phyloP scores from a whole-genome alignment of 2,329 filamentous ascomycete species.

The Venturia asperata region DNA sequence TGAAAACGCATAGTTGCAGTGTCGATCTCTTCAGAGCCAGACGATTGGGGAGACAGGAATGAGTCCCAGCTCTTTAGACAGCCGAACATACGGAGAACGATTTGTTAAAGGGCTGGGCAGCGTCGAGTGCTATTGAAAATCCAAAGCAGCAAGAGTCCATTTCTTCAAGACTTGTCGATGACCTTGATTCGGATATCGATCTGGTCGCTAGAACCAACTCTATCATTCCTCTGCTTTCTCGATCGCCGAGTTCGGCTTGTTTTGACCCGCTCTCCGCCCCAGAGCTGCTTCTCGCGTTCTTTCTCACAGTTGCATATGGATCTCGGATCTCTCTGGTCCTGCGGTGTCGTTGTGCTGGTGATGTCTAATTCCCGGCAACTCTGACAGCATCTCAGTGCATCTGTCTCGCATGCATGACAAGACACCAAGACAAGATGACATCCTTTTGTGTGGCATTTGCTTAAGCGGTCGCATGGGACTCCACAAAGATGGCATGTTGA shows the following conservation, averaged over 20 bases:
- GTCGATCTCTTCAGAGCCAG: too few relatives aligned
- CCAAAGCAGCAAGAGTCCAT: neutral
- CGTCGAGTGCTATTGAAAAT: neutral
- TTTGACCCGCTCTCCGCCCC: slow-evolving; percentile 20
- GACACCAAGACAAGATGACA: slow-evolving; percentile 26
- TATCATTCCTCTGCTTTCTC: neutral
- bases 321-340: slow-evolving; percentile 16
- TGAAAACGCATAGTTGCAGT: neutral
- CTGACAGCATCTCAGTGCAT: slow-evolving; percentile 23
- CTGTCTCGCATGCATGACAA: slow-evolving; percentile 23
- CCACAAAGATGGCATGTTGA: slow-evolving; percentile 24
- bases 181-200: neutral
- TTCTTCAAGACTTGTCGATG: neutral
- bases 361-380: slow-evolving; percentile 21
- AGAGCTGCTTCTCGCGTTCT: slow-evolving; percentile 24
- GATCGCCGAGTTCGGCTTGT: neutral
- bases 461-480: slow-evolving; percentile 22
- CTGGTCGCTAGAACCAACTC: neutral
- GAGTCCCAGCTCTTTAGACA: neutral
- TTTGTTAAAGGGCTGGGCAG: neutral
- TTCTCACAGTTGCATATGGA: slow-evolving; percentile 24
- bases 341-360: neutral
- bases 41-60: too few relatives aligned
- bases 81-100: neutral
- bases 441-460: slow-evolving; percentile 22